Base-by-base conservation (phyloP, 108 stramenopile genomes). In the Poteriospumella lacustris region DNA sequence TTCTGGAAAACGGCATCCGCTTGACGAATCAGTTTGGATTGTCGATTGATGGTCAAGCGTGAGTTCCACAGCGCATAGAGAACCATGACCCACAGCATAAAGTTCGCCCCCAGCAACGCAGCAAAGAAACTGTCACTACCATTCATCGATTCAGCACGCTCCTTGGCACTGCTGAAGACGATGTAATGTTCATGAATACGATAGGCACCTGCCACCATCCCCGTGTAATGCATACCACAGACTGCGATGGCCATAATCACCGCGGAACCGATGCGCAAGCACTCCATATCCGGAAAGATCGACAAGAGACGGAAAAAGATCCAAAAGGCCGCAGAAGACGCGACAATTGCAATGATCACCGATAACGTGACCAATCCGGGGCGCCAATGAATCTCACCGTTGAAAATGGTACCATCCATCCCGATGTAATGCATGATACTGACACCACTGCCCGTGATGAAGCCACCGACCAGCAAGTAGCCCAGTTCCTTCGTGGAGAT, bases 211-310 rank as follows among this genome's bases (percentile, higher is more conserved):
- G 70, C 70, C 12, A 33, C 33, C 70, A 73, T 73, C 15, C 70
- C 70, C 12, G 33, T 52, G 31, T 73, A 73, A 56, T 73, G 70
- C 33, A 73, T 38, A 34, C 70, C 70, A 73, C 70, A 73, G 28
- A 73, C 47, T 9, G 70, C 70, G 31, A 39, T 26, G 9, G 12
- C 24, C 70, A 73, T 73, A 26, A 73, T 56, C 26, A 73, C 26
- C 3, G 44, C 31, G 70, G 9, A 9, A 24, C 26, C 15, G 52
- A 68, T 68, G 28, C 64, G 19, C 19, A 68, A 39, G 39, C 28
- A 68, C 64, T 68, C 64, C 19, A 15, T 68, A 19, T 68, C 19
- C 15, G 19, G 64, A 68, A 19, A 68, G 38, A 68, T 36, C 28
- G 64, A 36, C 36, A 68, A 68, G 34, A 68, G 34, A 36, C 64